These are phyloP conservation scores for Phytopythium aichiense DNA, from an alignment of 352 stramenopile species.

Conservation along the genomic window DNA sequence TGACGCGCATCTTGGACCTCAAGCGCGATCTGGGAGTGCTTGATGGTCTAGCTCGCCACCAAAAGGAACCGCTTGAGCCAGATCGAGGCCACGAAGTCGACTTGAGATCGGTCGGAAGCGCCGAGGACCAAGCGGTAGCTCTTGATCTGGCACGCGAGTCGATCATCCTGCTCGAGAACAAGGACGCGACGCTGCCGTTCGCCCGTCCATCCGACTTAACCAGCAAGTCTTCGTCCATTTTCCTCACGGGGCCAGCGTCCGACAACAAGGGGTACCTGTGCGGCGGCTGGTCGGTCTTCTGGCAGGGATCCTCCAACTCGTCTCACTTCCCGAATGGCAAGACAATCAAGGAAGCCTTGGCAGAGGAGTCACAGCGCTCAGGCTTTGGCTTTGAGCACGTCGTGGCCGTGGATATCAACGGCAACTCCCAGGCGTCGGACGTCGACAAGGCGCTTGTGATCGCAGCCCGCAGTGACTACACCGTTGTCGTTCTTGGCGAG, in stretches of 20 bases:
- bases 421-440: slow-evolving; percentile 28
- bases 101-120: slow-evolving; percentile 33
- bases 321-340: slow-evolving; percentile 57
- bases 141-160: slow-evolving; percentile 72
- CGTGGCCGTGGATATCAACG: slow-evolving; percentile 47
- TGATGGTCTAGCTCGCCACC: background rate
- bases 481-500: slow-evolving; percentile 72
- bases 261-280: slow-evolving; percentile 73
- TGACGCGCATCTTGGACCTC: slow-evolving; percentile 51
- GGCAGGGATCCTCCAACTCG: slow-evolving; percentile 58
- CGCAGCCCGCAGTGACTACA: slow-evolving; percentile 61
- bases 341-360: slow-evolving; percentile 51
- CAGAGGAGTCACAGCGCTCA: slow-evolving; percentile 4
- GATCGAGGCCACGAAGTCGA: background rate
- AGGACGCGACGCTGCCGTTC: slow-evolving; percentile 35
- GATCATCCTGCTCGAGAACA: slow-evolving; percentile 79
- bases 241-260: slow-evolving; percentile 56
- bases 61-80: too few species aligned
- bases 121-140: slow-evolving; percentile 44
- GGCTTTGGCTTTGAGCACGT: slow-evolving; percentile 22
- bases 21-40: slow-evolving; percentile 55
- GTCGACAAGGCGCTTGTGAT: slow-evolving; percentile 32
- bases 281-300: slow-evolving; percentile 68
- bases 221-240: slow-evolving; percentile 24
- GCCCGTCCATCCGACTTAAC: background rate